Percentiles rank a stretch among this genome's conserved stretches.
Conservation (phyloP, 192 early-diverging fungal genomes). For the Umbelopsis ramanniana region DNA sequence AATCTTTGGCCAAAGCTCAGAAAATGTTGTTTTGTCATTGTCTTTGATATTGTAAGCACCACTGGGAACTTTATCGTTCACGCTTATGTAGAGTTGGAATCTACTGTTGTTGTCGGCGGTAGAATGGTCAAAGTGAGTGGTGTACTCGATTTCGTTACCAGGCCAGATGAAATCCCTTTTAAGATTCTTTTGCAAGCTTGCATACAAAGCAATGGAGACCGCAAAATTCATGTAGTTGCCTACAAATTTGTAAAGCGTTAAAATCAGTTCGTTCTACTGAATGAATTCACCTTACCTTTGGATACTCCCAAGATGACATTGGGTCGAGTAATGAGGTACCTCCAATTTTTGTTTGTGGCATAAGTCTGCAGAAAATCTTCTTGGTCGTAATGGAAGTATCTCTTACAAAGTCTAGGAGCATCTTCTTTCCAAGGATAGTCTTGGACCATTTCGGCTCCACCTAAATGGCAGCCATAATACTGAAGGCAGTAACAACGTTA, state of each 20-base stretch:
- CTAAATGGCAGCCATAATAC: conserved; percentile 1
- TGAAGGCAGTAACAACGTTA: background rate
- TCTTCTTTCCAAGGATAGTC: conserved; percentile 11
- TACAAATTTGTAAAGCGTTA: background rate
- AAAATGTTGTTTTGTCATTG: background rate
- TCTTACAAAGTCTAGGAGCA: background rate
- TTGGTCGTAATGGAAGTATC: background rate
- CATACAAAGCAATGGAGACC: conserved; percentile 4
- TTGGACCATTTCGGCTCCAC: background rate
- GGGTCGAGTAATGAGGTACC: conserved; percentile 5
- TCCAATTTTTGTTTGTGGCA: conserved; percentile 4
- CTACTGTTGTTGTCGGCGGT: conserved; percentile 12
- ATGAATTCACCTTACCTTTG: background rate
- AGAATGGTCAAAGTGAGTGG: background rate
- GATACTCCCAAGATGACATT: conserved; percentile 9
- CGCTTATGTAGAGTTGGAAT: background rate
- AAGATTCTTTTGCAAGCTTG: conserved; percentile 8
- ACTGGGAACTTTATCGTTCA: conserved; percentile 4
- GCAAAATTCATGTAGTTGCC: conserved; percentile 22
- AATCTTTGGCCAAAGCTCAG: conserved; percentile 15
- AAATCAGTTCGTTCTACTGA: background rate
- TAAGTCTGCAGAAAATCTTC: background rate
- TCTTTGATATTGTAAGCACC: background rate
- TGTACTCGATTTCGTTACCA: conserved; percentile 7
- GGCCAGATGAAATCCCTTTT: background rate